These are phyloP conservation scores for Isatis lusitanica DNA, from an alignment of 441 rosid species.

Conservation along the genomic window DNA sequence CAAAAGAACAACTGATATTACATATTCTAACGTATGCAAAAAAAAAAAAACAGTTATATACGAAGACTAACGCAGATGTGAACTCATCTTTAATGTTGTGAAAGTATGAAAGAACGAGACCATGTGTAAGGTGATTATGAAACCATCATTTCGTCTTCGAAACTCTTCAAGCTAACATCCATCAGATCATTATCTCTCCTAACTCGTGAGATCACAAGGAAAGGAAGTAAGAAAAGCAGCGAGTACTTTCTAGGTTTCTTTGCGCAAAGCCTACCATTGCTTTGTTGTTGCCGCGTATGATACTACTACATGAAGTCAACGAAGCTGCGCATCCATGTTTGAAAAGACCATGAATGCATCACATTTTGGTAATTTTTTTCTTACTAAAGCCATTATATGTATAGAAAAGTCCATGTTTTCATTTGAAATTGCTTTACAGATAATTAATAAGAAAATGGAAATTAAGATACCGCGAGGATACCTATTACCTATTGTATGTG, in stretches of 20 bases:
- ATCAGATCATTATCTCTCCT: conserved; percentile 12
- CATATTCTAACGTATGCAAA: background rate
- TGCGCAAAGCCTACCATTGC: background rate
- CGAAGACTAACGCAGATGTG: background rate
- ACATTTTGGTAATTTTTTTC: background rate
- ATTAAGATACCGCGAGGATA: background rate
- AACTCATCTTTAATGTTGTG: background rate
- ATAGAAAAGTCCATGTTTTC: background rate
- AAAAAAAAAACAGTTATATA: too few relatives aligned
- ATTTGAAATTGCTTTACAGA: background rate
- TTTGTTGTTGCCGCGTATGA: background rate
- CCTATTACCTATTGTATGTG: background rate
- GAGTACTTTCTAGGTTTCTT: background rate
- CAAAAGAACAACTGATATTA: background rate
- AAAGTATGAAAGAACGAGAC: background rate
- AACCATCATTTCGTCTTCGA: conserved; percentile 7
- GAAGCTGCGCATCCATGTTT: conserved; percentile 12
- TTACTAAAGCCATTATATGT: background rate
- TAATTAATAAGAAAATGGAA: background rate
- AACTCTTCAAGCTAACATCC: background rate
- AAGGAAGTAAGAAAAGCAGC: background rate
- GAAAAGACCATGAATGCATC: conserved; percentile 8
- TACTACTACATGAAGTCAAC: background rate
- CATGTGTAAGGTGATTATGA: background rate
- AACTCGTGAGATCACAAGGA: conserved; percentile 13